phyloP scores from a whole-genome alignment of 2,329 filamentous ascomycete species.

The Sporothrix brunneoviolacea region DNA sequence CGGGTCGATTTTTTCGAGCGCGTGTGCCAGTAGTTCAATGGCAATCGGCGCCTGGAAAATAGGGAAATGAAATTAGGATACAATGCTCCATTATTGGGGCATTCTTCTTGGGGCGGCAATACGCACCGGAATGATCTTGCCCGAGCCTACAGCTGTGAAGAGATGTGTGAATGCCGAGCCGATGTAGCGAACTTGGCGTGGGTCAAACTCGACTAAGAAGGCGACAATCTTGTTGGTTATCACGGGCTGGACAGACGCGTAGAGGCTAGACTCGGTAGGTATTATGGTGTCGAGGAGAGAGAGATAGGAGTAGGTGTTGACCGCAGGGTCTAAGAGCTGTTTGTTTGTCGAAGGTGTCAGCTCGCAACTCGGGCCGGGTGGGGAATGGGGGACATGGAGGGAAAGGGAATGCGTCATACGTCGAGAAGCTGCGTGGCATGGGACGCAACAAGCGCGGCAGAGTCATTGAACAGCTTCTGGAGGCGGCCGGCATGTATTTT shows the following conservation, averaged over 20 bases:
- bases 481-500: constrained; percentile 33
- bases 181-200: constrained; percentile 46
- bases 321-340: constrained; percentile 40
- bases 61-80: neutral
- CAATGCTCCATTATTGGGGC: too few species aligned
- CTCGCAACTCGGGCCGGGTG: too few species aligned
- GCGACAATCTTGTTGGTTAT: constrained; percentile 36
- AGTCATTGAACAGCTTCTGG: constrained; percentile 31
- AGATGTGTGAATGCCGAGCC: constrained; percentile 38
- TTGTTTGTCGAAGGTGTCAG: neutral
- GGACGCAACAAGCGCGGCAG: constrained; percentile 26
- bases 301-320: constrained; percentile 47
- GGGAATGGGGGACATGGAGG: too few species aligned
- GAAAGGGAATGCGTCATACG: constrained; percentile 25
- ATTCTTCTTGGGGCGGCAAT: too few species aligned
- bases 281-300: constrained; percentile 38
- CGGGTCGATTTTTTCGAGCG: constrained; percentile 61
- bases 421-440: constrained; percentile 35
- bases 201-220: constrained; percentile 44
- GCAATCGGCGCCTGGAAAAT: constrained; percentile 37
- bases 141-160: constrained; percentile 34
- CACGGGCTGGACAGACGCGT: constrained; percentile 25
- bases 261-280: constrained; percentile 21
- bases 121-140: constrained; percentile 36
- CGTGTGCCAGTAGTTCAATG: constrained; percentile 39